Conservation (phyloP, 2,329 filamentous ascomycete species). For the Colletotrichum australisinense region DNA sequence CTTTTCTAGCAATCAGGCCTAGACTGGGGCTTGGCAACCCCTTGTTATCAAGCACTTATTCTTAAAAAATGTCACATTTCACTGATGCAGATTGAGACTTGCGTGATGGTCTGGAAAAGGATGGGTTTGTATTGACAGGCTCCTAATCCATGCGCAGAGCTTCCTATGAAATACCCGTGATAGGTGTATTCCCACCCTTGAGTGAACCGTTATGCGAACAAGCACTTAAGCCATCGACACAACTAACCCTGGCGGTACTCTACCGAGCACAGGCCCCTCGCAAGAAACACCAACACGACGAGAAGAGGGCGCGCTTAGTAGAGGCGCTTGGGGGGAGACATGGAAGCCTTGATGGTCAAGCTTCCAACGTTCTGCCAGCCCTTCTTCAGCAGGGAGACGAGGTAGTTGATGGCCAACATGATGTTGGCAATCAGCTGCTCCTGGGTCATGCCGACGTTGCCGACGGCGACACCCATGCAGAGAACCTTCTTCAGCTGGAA, state of each 20-base stretch:
- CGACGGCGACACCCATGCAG: constrained; percentile 99
- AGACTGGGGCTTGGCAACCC: neutral
- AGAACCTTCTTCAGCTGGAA: constrained; percentile 99
- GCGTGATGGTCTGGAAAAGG: constrained; percentile 1
- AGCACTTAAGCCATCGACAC: constrained; percentile 19
- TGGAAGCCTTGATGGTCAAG: constrained; percentile 99
- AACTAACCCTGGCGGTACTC: constrained; percentile 12
- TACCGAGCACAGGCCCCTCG: constrained; percentile 13
- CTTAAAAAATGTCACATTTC: neutral
- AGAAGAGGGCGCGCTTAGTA: constrained; percentile 73
- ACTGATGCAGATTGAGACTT: neutral
- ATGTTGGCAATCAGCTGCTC: constrained; percentile 98
- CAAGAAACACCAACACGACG: neutral
- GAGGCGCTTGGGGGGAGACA: constrained; percentile 97
- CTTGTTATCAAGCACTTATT: neutral
- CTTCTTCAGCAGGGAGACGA: constrained; percentile 99
- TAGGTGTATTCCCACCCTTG: neutral
- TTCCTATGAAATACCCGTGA: constrained; percentile 30
- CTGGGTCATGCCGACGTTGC: constrained; percentile 96
- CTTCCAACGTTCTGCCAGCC: constrained; percentile 99
- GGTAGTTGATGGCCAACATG: constrained; percentile 99
- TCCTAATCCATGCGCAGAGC: constrained; percentile 34
- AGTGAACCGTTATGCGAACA: neutral
- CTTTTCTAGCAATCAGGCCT: neutral
- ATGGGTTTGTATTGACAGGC: constrained; percentile 20